Evolutionary conservation across 2,329 filamentous ascomycete species (phyloP), one percentile per base, ranked within the genome.

Genomic region (Colletotrichum sp.): DNA sequence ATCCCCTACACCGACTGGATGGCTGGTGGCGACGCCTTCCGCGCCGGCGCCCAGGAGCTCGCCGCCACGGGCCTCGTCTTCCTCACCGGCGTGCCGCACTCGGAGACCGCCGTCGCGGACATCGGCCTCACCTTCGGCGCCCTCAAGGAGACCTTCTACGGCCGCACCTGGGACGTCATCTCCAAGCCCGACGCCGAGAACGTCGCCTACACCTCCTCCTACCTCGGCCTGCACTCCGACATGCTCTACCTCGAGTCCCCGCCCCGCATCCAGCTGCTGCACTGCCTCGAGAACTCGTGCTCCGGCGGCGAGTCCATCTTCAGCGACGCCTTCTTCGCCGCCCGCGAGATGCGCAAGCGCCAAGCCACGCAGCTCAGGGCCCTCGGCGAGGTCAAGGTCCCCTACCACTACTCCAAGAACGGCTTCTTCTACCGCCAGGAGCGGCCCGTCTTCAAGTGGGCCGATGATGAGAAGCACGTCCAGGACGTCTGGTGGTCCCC

Each of bases 201-300:
- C 82, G 95, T 98, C 6, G 96, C 97, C 12, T 96, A 99, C 86
- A 98, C 96, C 1, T 93, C 91, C 81, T 90, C 93, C 65, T 93
- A 93, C 81, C 92, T 99, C 2, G 95, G 95, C 18, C 92, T 98
- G 64, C 97, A 99, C 86, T 97, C 98, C 91, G 97, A 99, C 83
- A 90, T 99, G 55, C 89, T 98, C 71, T 99, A 99, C 86, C 93
- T 97, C 85, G 87, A 90, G 16, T 91, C 95, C 67, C 92, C 95
- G 4, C 96, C 96, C 0, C 92, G 93, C 36, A 91, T 97, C 68
- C 96, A 99, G 84, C 88, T 99, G 28, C 91, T 99, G 6, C 97
- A 99, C 85, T 98, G 96, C 81, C 89, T 99, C 57, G 91, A 94
- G 77, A 98, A 98, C 80, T 93, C 92, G 2, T 93, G 93, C 79